phyloP scores from a whole-genome alignment of 1,284 basidiomycete genomes.

The Ganoderma lucidum region DNA sequence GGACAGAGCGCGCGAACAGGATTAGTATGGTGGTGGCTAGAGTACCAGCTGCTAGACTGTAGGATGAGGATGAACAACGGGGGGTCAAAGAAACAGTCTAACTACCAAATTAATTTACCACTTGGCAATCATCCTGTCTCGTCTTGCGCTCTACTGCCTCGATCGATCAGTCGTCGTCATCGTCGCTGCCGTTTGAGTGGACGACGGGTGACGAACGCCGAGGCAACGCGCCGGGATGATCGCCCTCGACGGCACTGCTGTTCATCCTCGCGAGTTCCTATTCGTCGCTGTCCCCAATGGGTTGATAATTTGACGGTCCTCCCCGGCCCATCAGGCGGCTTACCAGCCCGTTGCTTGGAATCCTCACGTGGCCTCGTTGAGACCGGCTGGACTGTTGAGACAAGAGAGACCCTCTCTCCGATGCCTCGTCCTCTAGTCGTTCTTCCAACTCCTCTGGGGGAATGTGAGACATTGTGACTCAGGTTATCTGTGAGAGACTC shows the following conservation, averaged over 20 bases:
- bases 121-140: slow-evolving; percentile 35
- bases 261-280: slow-evolving; percentile 77
- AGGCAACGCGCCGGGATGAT: slow-evolving; percentile 30
- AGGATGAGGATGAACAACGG: slow-evolving; percentile 37
- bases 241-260: slow-evolving; percentile 40
- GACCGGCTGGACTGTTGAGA: slow-evolving; percentile 47
- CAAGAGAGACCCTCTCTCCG: slow-evolving; percentile 70
- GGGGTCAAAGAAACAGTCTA: slow-evolving; percentile 32
- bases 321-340: slow-evolving; percentile 59
- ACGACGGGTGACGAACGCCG: slow-evolving; percentile 26
- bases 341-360: slow-evolving; percentile 51
- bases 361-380: slow-evolving; percentile 43
- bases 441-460: slow-evolving; percentile 64
- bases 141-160: slow-evolving; percentile 22
- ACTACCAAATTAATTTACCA: slow-evolving; percentile 30
- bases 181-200: slow-evolving; percentile 25
- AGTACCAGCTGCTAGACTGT: slow-evolving; percentile 27
- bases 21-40: slow-evolving; percentile 23
- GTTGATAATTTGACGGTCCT: slow-evolving; percentile 56
- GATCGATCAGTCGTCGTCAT: slow-evolving; percentile 24
- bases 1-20: slow-evolving; percentile 22
- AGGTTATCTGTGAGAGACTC: slow-evolving; percentile 7
- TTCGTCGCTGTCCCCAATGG: slow-evolving; percentile 61
- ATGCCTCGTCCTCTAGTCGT: slow-evolving; percentile 71
- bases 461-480: slow-evolving; percentile 18